Evolutionary conservation across 352 stramenopile species (phyloP), one percentile per base, ranked within the genome.

Genomic region (Globisporangium uncinulatum): DNA sequence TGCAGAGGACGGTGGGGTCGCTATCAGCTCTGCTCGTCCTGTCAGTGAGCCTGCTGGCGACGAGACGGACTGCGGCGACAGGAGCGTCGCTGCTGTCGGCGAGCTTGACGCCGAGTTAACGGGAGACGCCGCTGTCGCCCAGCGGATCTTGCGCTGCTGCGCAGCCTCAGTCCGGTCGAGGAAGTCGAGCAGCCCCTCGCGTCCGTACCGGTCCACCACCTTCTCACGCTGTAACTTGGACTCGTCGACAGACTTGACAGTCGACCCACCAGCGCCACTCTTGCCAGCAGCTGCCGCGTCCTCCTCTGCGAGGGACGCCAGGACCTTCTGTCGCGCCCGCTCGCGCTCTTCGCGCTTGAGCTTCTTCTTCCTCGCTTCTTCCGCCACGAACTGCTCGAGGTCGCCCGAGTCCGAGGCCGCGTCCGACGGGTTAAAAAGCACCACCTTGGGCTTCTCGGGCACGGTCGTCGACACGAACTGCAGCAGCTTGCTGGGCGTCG

Each of bases 381-480:
- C 62, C 0, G 65, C 70, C 29, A 82, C 70, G 29, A 79, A 55
- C 47, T 71, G 70, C 34, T 70, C 70, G 15, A 79, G 66, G 32
- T 79, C 49, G 8, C 65, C 53, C 6, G 70, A 70, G 24, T 68
- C 62, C 1, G 59, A 66, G 13, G 52, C 39, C 7, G 83, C 66
- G 20, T 88, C 78, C 0, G 64, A 62, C 0, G 78, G 74, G 52
- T 86, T 76, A 50, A 81, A 81, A 21, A 85, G 67, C 57, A 84
- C 57, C 58, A 82, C 71, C 31, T 76, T 76, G 1, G 74, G 67
- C 19, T 83, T 81, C 47, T 81, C 63, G 0, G 67, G 63, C 37
- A 73, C 65, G 11, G 73, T 63, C 42, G 85, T 87, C 44, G 74
- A 73, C 42, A 87, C 73, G 49, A 89, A 89, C 46, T 83, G 74